Conservation (phyloP, 2,329 filamentous ascomycete species). For the Escovopsis sp. region DNA sequence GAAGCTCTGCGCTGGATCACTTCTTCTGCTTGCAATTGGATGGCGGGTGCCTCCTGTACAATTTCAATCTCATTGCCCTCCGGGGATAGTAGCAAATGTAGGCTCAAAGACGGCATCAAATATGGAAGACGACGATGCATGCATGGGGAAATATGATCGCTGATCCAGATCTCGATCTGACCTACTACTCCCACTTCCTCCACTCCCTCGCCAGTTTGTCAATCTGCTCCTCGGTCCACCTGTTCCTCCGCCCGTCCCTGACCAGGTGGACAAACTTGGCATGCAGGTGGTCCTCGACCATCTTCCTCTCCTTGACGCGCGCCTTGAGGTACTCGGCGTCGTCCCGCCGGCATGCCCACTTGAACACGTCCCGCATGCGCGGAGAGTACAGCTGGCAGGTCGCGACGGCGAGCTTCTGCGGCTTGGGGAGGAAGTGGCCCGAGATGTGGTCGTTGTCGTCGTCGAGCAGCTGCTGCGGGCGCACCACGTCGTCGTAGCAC, state of each 20-base stretch:
- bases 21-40: no score
- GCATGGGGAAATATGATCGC: no score
- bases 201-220: conserved; percentile 40
- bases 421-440: conserved; percentile 47
- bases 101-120: no score
- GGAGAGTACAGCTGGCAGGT: conserved; percentile 69
- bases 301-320: conserved; percentile 43
- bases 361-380: conserved; percentile 64
- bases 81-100: no score
- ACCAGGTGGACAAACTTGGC: conserved; percentile 34
- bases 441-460: conserved; percentile 28
- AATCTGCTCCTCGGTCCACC: conserved; percentile 27
- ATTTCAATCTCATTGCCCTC: no score
- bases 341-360: conserved; percentile 47
- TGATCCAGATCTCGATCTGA: no score
- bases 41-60: no score
- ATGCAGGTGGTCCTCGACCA: conserved; percentile 44
- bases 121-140: no score
- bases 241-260: conserved; percentile 17
- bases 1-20: no score
- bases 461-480: conserved; percentile 39
- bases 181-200: conserved; percentile 38
- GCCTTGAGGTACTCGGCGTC: conserved; percentile 49
- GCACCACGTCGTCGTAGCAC: conserved; percentile 71
- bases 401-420: conserved; percentile 38